These are phyloP conservation scores for Apophysomyces ossiformis DNA, from an alignment of 371 early-diverging fungal species.

Conservation along the genomic window DNA sequence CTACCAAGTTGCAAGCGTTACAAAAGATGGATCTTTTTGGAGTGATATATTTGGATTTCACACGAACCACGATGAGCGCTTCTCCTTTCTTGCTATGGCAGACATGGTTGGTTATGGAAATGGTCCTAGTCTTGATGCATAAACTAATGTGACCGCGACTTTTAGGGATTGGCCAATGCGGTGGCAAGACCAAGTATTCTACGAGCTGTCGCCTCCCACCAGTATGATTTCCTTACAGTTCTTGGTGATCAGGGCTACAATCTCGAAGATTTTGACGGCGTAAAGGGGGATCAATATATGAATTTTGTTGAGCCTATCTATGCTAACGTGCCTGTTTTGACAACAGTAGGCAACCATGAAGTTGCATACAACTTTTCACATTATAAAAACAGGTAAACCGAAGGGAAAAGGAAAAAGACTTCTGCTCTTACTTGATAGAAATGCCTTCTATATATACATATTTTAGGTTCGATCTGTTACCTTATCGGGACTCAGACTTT, in stretches of 20 bases:
- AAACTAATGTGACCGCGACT: neutral
- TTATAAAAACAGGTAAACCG: slow-evolving; percentile 23
- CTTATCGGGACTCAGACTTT: slow-evolving; percentile 23
- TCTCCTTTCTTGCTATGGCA: slow-evolving; percentile 32
- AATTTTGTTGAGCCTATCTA: slow-evolving; percentile 31
- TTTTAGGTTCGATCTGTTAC: slow-evolving; percentile 24
- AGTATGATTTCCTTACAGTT: slow-evolving; percentile 40
- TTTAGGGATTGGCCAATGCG: slow-evolving; percentile 37
- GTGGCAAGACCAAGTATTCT: slow-evolving; percentile 30
- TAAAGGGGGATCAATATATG: slow-evolving; percentile 36
- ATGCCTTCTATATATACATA: neutral
- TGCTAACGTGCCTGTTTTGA: slow-evolving; percentile 30
- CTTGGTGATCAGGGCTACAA: slow-evolving; percentile 36
- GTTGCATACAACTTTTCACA: slow-evolving; percentile 32
- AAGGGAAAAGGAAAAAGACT: neutral
- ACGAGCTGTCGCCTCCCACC: slow-evolving; percentile 21
- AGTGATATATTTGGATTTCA: slow-evolving; percentile 23
- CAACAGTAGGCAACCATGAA: slow-evolving; percentile 30
- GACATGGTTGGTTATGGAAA: slow-evolving; percentile 25
- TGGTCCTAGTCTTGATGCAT: neutral
- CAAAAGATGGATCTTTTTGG: neutral
- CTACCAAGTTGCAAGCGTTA: slow-evolving; percentile 29
- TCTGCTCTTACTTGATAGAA: neutral
- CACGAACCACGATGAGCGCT: slow-evolving; percentile 14
- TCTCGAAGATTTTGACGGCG: slow-evolving; percentile 33